Evolutionary conservation across 768 basidiomycete species (phyloP).

Genomic region (Lactarius pseudohatsudake): DNA sequence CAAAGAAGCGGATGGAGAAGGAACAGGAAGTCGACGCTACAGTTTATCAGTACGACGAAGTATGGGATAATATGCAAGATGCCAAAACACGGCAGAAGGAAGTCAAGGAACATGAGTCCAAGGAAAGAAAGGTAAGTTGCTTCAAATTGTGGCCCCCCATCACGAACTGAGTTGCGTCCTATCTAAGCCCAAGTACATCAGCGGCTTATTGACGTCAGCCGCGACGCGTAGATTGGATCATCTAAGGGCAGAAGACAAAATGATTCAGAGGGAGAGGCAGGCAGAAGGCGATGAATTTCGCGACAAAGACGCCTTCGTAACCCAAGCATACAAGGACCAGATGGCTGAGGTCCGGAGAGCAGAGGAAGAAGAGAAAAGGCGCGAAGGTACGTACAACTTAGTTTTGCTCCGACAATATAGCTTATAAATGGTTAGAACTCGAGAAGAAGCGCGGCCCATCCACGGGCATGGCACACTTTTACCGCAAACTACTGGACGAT

Average conservation of each 20-base stretch:
- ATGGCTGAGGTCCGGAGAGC: constrained; percentile 88
- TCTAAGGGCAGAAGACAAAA: constrained; percentile 94
- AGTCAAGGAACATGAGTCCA: constrained; percentile 71
- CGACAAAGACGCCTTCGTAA: constrained; percentile 97
- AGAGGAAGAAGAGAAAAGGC: constrained; percentile 87
- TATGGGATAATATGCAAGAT: constrained; percentile 95
- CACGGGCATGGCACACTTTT: constrained; percentile 86
- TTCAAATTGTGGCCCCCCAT: not conserved
- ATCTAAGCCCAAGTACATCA: constrained; percentile 88
- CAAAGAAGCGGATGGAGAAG: constrained; percentile 71
- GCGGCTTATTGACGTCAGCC: constrained; percentile 72
- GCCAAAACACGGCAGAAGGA: constrained; percentile 73
- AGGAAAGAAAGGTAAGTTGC: constrained; percentile 69
- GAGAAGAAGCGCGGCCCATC: constrained; percentile 54
- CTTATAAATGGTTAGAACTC: constrained; percentile 41
- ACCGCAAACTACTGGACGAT: constrained; percentile 73
- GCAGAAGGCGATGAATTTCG: constrained; percentile 89
- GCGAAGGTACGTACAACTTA: constrained; percentile 68
- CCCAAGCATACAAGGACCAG: constrained; percentile 95
- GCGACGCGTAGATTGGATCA: constrained; percentile 87
- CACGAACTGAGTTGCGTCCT: constrained; percentile 8
- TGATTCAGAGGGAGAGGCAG: constrained; percentile 92
- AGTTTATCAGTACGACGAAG: constrained; percentile 94
- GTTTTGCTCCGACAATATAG: not conserved
- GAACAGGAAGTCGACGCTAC: constrained; percentile 78